A percentile compares a stretch with the other conserved stretches of the same genome.
phyloP scores from a whole-genome alignment of 169 alveolate genomes.

The Plasmodium inui region DNA sequence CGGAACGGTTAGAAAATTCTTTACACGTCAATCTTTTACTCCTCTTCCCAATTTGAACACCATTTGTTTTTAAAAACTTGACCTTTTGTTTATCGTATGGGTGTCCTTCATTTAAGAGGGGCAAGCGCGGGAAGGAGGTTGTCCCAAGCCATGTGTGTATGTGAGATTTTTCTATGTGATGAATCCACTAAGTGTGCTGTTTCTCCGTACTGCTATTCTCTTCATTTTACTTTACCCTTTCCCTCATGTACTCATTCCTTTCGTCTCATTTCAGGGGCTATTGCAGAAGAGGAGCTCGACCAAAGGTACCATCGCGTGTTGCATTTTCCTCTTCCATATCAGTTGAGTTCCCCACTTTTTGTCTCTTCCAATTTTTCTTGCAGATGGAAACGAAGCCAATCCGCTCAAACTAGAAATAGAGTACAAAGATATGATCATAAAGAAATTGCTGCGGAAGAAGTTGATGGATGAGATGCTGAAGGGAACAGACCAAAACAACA shows the following conservation, averaged over 20 bases:
- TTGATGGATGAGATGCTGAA: neutral
- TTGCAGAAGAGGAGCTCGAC: neutral
- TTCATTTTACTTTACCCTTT: neutral
- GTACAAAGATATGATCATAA: conserved; percentile 68
- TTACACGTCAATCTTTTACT: neutral
- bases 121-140: neutral
- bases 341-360: neutral
- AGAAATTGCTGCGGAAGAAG: conserved; percentile 28
- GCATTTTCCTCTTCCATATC: neutral
- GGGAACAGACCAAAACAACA: neutral
- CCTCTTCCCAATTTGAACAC: neutral
- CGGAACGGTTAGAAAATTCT: conserved; percentile 27
- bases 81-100: neutral
- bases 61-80: neutral
- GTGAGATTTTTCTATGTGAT: neutral
- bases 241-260: neutral
- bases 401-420: conserved; percentile 50
- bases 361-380: neutral
- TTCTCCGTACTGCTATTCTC: neutral
- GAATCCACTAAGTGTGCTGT: neutral
- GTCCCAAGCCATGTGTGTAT: neutral
- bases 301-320: neutral
- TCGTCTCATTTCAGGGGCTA: neutral
- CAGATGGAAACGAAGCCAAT: conserved; percentile 15
- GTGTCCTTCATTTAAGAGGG: neutral